Evolutionary conservation across 768 basidiomycete species (phyloP).

Genomic region (Suillus variegatus): DNA sequence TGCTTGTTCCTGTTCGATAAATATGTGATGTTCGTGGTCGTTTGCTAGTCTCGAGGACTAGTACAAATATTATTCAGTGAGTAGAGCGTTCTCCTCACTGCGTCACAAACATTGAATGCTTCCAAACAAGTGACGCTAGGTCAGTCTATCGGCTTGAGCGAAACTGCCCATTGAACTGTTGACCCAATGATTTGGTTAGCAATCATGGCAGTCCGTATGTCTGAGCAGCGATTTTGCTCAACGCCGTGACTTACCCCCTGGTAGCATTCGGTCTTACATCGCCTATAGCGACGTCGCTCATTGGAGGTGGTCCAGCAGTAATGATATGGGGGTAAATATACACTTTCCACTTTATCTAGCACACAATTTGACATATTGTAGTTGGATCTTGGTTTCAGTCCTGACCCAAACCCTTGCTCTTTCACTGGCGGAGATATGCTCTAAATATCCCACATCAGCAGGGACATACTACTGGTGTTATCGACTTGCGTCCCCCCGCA

Average conservation of each 20-base stretch:
- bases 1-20: neutral
- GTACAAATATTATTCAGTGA: conserved; percentile 56
- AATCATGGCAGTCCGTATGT: conserved; percentile 64
- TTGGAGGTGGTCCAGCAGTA: conserved; percentile 55
- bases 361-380: conserved; percentile 17
- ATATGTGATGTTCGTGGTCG: neutral
- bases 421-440: conserved; percentile 60
- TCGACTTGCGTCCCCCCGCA: conserved; percentile 53
- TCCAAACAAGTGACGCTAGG: conserved; percentile 44
- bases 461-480: conserved; percentile 72
- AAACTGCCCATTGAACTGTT: conserved; percentile 5
- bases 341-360: neutral
- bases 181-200: conserved; percentile 33
- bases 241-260: conserved; percentile 9
- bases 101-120: conserved; percentile 17
- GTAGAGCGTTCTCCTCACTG: conserved; percentile 14
- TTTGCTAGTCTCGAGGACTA: conserved; percentile 46
- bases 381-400: conserved; percentile 54
- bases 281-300: conserved; percentile 56
- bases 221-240: neutral
- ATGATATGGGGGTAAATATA: conserved; percentile 57
- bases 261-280: conserved; percentile 57
- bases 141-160: conserved; percentile 20
- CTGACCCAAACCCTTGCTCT: conserved; percentile 50
- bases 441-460: conserved; percentile 61